Percentiles rank a stretch among this genome's conserved stretches.
phyloP scores from a whole-genome alignment of 2,329 filamentous ascomycete species.

The Fusarium sp. region DNA sequence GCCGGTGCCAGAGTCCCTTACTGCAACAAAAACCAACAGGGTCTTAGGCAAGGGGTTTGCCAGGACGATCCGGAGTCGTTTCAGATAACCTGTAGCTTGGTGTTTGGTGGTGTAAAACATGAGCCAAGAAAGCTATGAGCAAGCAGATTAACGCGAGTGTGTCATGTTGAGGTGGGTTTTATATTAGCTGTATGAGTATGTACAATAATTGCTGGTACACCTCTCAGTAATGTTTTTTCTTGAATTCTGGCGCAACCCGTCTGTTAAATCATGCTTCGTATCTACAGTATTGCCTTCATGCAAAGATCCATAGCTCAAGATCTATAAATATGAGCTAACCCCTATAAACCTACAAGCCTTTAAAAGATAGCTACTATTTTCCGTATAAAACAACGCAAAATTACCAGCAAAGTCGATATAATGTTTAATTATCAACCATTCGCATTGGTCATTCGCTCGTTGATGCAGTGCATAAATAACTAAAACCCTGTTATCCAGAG shows the following conservation, averaged over 20 bases:
- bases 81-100: conserved; percentile 23
- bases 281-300: neutral
- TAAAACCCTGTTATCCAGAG: neutral
- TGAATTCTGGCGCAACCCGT: no score
- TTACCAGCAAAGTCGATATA: neutral
- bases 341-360: neutral
- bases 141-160: neutral
- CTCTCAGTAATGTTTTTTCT: no score
- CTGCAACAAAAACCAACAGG: conserved; percentile 19
- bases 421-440: neutral
- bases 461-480: neutral
- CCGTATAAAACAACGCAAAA: neutral
- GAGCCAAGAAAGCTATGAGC: neutral
- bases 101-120: conserved; percentile 16
- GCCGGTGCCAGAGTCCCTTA: conserved; percentile 21
- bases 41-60: conserved; percentile 28
- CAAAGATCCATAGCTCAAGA: neutral
- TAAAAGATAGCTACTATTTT: neutral
- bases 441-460: neutral
- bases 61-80: conserved; percentile 22
- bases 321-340: neutral
- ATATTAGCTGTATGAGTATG: neutral
- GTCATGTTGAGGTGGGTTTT: neutral
- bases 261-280: neutral
- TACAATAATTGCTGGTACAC: neutral